These are phyloP conservation scores for Nannizzia gypsea DNA, from an alignment of 2,329 filamentous ascomycete genomes.

Conservation along the genomic window DNA sequence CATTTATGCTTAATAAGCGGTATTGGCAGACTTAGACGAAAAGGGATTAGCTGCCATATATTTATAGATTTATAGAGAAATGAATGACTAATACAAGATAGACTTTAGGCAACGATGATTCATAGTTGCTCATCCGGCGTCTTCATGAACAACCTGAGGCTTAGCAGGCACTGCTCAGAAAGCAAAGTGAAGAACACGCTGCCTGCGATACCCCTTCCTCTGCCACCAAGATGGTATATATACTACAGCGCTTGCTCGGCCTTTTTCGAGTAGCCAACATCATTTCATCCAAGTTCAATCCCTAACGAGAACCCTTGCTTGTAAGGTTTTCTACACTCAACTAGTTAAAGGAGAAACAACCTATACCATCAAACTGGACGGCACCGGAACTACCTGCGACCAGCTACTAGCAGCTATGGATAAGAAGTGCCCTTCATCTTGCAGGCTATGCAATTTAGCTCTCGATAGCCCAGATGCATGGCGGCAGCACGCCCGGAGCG, in stretches of 20 bases:
- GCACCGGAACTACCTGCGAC: not conserved
- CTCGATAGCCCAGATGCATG: not conserved
- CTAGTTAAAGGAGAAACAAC: too few species aligned
- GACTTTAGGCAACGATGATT: too few species aligned
- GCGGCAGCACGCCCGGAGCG: not conserved
- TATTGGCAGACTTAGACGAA: too few species aligned
- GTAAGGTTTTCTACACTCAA: not conserved
- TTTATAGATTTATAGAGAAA: too few species aligned
- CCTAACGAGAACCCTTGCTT: not conserved
- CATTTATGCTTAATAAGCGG: too few species aligned
- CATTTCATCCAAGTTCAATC: not conserved
- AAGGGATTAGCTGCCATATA: not conserved
- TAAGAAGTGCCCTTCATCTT: not conserved
- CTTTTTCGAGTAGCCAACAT: not conserved
- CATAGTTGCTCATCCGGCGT: not conserved
- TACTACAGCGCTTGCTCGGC: not conserved
- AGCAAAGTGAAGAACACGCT: not conserved
- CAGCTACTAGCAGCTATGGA: not conserved
- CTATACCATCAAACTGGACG: not conserved
- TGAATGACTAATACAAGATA: too few species aligned
- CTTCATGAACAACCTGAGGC: not conserved
- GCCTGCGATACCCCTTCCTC: not conserved
- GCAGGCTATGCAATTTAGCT: not conserved
- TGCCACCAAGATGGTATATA: not conserved
- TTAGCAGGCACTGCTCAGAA: not conserved